These are phyloP conservation scores for Syzygium malaccense DNA, from an alignment of 441 rosid genomes.

Conservation along the genomic window DNA sequence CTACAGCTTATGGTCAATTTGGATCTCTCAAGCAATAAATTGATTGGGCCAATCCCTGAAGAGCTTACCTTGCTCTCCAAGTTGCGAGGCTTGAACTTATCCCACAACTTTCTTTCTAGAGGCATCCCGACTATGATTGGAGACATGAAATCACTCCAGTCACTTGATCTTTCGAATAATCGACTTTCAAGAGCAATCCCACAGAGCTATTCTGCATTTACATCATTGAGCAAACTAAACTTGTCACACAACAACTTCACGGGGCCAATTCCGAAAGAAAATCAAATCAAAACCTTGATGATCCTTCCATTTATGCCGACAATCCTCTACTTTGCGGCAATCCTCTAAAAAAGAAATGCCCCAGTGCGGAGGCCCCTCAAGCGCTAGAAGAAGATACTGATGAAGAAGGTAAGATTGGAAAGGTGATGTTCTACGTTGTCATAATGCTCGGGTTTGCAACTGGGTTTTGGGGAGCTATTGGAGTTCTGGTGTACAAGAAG, in stretches of 20 bases:
- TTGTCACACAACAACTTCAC: not conserved
- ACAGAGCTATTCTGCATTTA: not conserved
- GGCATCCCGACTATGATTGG: not conserved
- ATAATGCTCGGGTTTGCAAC: not conserved
- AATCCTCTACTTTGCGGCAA: not conserved
- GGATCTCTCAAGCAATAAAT: not conserved
- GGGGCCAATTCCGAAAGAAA: not conserved
- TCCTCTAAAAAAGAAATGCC: not conserved
- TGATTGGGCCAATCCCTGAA: not conserved
- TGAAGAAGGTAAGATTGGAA: not conserved
- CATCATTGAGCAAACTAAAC: not conserved
- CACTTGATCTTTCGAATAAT: not conserved
- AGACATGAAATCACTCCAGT: not conserved
- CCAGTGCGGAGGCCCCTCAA: not conserved
- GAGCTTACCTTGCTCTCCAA: not conserved
- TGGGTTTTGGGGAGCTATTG: conserved; percentile 8
- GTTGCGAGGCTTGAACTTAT: not conserved
- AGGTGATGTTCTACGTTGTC: not conserved
- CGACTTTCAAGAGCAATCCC: not conserved
- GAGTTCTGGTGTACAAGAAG: not conserved
- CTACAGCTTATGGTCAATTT: not conserved
- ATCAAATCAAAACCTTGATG: not conserved
- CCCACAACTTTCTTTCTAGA: not conserved
- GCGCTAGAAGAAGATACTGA: not conserved
- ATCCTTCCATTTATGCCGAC: not conserved